Base-by-base conservation (phyloP, 1,284 basidiomycete genomes). In the Moniliophthora roreri region DNA sequence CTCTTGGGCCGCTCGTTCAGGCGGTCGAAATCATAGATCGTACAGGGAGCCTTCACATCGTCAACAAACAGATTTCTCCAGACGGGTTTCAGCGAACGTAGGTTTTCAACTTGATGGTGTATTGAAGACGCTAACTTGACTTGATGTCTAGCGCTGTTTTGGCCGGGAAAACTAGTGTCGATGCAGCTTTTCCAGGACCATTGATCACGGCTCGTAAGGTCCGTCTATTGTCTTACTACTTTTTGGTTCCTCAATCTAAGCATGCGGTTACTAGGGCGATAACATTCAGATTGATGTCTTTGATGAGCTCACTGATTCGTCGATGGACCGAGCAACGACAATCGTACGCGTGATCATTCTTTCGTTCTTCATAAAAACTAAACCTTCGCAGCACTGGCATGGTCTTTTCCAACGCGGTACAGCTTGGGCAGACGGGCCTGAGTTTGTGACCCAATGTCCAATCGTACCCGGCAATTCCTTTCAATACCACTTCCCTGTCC, bases 381-480 rank as follows among this genome's bases (percentile, higher is more conserved):
- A 60, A 32, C 56, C 56, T 21, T n/a, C n/a, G 20, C 60, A n/a
- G n/a, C n/a, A n/a, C n/a, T n/a, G n/a, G n/a, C n/a, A n/a, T n/a
- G n/a, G n/a, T n/a, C n/a, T n/a, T 20, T 58, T 50, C 42, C 65
- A 50, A 62, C 58, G 46, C 58, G 59, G 53, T 61, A 63, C 64
- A 4, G 60, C 53, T 26, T 64, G 59, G 51, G 62, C 60, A 9
- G 64, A 65, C 42, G 64, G 64, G 20, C 46, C 54, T 36, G 44
- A 38, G 44, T 48, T n/a, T 16, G 24, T 40, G 26, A 50, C 48
- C 10, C 54, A 55, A 40, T 55, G 53, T 18, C 53, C 53, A 10
- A 54, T 54, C 41, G 48, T 67, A 38, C 57, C 66, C 2, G 37
- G 54, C 2, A 53, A 70, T 36, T 65, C 65, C 1, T 71, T 66